Percentiles rank a stretch among this genome's conserved stretches.
phyloP scores from a whole-genome alignment of 2,329 filamentous ascomycete genomes.

The Chrysoporthe cubensis region DNA sequence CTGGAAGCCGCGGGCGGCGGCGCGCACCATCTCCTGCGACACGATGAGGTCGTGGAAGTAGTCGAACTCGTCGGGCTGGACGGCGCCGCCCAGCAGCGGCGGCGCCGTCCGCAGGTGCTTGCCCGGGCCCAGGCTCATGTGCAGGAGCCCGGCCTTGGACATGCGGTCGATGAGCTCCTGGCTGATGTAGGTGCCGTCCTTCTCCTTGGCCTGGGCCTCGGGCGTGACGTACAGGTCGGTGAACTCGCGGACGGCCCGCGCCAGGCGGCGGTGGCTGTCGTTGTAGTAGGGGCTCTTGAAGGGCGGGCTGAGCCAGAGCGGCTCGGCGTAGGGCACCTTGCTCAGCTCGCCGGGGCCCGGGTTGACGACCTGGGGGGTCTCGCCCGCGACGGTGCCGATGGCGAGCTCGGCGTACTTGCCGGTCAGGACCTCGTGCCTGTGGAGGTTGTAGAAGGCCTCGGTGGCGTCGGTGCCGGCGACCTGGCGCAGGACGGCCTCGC shows the following conservation, averaged over 20 bases:
- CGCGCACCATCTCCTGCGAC: slow-evolving; percentile 71
- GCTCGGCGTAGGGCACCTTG: slow-evolving; percentile 81
- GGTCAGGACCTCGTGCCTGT: slow-evolving; percentile 84
- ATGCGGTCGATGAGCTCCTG: slow-evolving; percentile 77
- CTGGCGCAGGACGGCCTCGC: slow-evolving; percentile 77
- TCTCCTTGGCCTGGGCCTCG: slow-evolving; percentile 75
- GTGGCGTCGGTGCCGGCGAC: slow-evolving; percentile 84
- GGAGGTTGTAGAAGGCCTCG: slow-evolving; percentile 85
- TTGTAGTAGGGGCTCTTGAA: slow-evolving; percentile 83
- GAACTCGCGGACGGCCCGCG: slow-evolving; percentile 73
- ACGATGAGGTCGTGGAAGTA: slow-evolving; percentile 85
- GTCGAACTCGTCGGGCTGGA: slow-evolving; percentile 81
- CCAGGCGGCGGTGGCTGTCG: slow-evolving; percentile 71
- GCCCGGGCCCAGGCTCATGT: slow-evolving; percentile 83
- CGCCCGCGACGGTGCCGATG: slow-evolving; percentile 75
- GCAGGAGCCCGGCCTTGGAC: slow-evolving; percentile 73
- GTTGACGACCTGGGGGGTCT: slow-evolving; percentile 74
- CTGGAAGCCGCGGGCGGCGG: slow-evolving; percentile 78
- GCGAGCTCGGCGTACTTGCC: slow-evolving; percentile 73
- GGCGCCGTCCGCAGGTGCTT: slow-evolving; percentile 71
- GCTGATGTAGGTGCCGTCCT: slow-evolving; percentile 73
- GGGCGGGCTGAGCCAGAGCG: slow-evolving; percentile 76
- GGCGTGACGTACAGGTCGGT: slow-evolving; percentile 71
- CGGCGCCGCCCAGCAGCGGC: slow-evolving; percentile 67
- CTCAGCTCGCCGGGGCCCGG: slow-evolving; percentile 73